Evolutionary conservation across 306 rosid species (phyloP).

Genomic region (Urtica urens): DNA sequence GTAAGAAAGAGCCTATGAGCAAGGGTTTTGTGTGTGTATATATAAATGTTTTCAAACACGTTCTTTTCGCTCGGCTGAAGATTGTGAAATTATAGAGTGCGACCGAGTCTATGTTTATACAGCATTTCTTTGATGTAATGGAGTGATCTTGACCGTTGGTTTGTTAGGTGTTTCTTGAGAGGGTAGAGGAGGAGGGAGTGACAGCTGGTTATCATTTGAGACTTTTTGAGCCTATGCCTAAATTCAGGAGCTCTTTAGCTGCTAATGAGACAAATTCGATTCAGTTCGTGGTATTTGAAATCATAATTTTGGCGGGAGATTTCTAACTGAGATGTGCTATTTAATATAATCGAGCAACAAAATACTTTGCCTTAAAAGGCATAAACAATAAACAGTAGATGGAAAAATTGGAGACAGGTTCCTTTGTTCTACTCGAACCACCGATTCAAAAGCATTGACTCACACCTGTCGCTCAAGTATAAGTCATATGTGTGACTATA

Average conservation of each 20-base stretch:
- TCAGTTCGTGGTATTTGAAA: neutral
- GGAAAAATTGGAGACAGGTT: no score
- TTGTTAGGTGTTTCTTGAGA: neutral
- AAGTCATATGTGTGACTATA: no score
- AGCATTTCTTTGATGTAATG: neutral
- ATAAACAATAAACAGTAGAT: neutral
- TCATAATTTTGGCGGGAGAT: constrained; percentile 10
- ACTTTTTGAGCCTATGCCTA: neutral
- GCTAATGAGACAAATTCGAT: constrained; percentile 2
- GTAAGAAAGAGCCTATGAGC: neutral
- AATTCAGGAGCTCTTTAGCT: neutral
- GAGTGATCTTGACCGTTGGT: neutral
- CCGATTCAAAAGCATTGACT: no score
- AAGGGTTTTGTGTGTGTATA: neutral
- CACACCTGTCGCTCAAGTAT: no score
- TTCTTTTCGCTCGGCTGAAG: no score
- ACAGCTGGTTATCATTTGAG: constrained; percentile 4
- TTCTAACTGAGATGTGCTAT: neutral
- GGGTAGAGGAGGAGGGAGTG: neutral
- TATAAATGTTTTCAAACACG: neutral
- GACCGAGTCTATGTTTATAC: no score
- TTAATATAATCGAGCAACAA: no score
- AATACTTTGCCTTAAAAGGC: neutral
- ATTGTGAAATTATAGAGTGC: neutral
- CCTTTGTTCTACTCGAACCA: no score